A percentile compares a stretch with the other conserved stretches of the same genome.
Evolutionary conservation across 225 moss, liverwort and hornwort species (phyloP).

Genomic region (Thuidium tamariscinum): DNA sequence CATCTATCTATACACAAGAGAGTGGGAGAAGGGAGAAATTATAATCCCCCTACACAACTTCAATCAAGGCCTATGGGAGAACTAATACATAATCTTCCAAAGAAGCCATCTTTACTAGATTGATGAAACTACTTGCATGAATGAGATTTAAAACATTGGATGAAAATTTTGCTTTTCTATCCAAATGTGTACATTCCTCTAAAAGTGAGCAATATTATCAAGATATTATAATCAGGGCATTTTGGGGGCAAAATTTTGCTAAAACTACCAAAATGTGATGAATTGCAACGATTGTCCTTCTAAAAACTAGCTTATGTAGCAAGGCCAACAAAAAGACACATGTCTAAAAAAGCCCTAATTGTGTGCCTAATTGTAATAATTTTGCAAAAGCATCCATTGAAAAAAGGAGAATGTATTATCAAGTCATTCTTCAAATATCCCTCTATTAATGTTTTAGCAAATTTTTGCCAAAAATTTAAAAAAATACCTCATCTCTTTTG

Average conservation of each 20-base stretch:
- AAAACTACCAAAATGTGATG: too few relatives aligned
- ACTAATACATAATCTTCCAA: fast-evolving
- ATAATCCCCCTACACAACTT: background rate
- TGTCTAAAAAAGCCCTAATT: too few relatives aligned
- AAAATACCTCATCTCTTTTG: fast-evolving
- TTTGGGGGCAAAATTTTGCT: too few relatives aligned
- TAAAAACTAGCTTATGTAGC: too few relatives aligned
- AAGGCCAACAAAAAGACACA: too few relatives aligned
- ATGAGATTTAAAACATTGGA: background rate
- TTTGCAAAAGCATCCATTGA: background rate
- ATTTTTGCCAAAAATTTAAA: fast-evolving
- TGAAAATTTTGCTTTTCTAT: background rate
- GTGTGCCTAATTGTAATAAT: background rate
- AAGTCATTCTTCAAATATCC: background rate
- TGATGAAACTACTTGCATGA: background rate
- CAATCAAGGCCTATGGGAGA: fast-evolving
- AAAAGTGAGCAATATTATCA: background rate
- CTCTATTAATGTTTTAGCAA: background rate
- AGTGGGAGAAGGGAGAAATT: background rate
- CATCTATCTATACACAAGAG: fast-evolving
- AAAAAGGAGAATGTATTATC: fast-evolving
- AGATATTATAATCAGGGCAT: too few relatives aligned
- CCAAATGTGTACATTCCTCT: background rate
- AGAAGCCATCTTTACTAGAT: fast-evolving
- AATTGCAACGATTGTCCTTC: too few relatives aligned